These are phyloP conservation scores for Paecilomyces variotii DNA, from an alignment of 2,329 filamentous ascomycete genomes.

Conservation along the genomic window DNA sequence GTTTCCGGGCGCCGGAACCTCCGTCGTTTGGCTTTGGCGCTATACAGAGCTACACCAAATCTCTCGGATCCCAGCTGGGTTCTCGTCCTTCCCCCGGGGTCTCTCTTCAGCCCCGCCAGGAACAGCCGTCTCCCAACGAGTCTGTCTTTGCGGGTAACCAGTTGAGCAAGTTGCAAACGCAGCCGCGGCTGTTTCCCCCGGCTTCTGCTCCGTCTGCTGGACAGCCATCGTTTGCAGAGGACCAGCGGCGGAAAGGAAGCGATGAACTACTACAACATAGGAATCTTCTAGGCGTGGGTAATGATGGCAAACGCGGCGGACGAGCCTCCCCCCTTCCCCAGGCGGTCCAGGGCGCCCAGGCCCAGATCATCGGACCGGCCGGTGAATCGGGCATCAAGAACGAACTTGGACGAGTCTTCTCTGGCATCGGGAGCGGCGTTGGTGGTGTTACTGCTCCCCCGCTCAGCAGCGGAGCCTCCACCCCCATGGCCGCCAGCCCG, in stretches of 20 bases:
- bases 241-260: conserved; percentile 38
- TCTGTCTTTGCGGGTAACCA: conserved; percentile 17
- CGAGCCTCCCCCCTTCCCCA: conserved; percentile 83
- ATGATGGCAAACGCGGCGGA: conserved; percentile 71
- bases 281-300: conserved; percentile 62
- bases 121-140: conserved; percentile 26
- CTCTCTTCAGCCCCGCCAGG: conserved; percentile 26
- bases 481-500: conserved; percentile 47
- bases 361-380: conserved; percentile 66
- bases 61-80: conserved; percentile 30
- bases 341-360: conserved; percentile 85
- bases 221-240: conserved; percentile 24
- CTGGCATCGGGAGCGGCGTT: conserved; percentile 72
- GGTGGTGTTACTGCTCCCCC: conserved; percentile 45
- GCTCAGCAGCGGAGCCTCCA: conserved; percentile 45
- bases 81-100: conserved; percentile 22
- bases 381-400: conserved; percentile 87
- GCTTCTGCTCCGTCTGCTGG: conserved; percentile 24
- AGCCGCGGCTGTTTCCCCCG: conserved; percentile 26
- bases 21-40: conserved; percentile 31
- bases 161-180: conserved; percentile 21
- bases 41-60: conserved; percentile 35
- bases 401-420: conserved; percentile 91
- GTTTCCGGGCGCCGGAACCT: conserved; percentile 24
- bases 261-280: conserved; percentile 55